Conservation (phyloP, 1,284 basidiomycete genomes). For the Somion occarium region DNA sequence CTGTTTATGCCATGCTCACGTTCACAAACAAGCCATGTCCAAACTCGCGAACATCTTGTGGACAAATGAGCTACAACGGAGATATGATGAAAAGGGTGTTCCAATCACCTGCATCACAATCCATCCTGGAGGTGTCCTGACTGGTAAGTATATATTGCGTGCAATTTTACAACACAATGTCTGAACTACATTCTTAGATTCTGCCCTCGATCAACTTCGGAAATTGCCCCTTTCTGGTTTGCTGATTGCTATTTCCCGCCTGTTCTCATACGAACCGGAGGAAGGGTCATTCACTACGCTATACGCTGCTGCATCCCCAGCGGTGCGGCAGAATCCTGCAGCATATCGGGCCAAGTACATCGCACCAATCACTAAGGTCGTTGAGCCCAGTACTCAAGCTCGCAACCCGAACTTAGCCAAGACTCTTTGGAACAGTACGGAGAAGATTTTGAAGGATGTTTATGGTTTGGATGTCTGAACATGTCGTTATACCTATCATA, state of each 20-base stretch:
- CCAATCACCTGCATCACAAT: constrained; percentile 30
- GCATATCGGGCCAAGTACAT: constrained; percentile 41
- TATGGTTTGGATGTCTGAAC: constrained; percentile 6
- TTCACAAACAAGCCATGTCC: constrained; percentile 25
- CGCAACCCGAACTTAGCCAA: constrained; percentile 33
- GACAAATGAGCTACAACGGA: constrained; percentile 26
- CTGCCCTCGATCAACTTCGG: not conserved
- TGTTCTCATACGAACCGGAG: not conserved
- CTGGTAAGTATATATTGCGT: constrained; percentile 20
- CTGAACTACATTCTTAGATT: not conserved
- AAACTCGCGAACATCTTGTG: constrained; percentile 30
- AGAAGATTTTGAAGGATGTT: constrained; percentile 20
- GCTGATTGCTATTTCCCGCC: not conserved
- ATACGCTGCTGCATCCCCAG: constrained; percentile 37
- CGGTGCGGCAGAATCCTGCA: constrained; percentile 27
- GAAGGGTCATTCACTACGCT: constrained; percentile 34
- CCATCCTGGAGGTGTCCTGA: constrained; percentile 39
- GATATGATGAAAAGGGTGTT: constrained; percentile 21
- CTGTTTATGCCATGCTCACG: not conserved
- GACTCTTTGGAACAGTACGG: constrained; percentile 36
- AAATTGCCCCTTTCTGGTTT: not conserved
- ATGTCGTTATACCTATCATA: too few species aligned
- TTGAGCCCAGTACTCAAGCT: constrained; percentile 20
- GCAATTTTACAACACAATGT: constrained; percentile 8
- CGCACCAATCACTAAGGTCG: constrained; percentile 30